Evolutionary conservation across 139 green algal genomes (phyloP).

Genomic region (Tetradesmus obliquus): DNA sequence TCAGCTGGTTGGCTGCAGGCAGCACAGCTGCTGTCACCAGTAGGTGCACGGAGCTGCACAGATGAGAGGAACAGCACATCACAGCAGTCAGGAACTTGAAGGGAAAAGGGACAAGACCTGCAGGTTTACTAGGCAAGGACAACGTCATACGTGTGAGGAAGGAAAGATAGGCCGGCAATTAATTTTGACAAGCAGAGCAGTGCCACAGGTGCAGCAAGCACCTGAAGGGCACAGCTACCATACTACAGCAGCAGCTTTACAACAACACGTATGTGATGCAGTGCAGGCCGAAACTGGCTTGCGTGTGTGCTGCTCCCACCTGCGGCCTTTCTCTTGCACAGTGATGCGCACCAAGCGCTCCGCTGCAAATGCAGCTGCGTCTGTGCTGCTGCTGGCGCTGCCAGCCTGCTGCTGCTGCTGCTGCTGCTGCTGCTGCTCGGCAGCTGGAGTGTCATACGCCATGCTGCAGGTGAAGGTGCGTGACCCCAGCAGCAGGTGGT

Average conservation of each 20-base stretch:
- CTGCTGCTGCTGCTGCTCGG: slow-evolving; percentile 20
- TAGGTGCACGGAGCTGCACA: slow-evolving; percentile 30
- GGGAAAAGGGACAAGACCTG: neutral
- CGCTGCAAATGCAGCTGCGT: no score
- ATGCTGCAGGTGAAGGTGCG: slow-evolving; percentile 25
- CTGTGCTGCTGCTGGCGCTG: neutral
- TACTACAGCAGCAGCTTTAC: no score
- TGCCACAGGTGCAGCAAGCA: neutral
- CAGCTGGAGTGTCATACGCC: neutral
- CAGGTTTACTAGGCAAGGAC: neutral
- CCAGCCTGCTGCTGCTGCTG: neutral
- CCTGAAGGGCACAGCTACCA: neutral
- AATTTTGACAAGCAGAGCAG: neutral
- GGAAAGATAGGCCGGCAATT: no score
- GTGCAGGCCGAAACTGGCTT: neutral
- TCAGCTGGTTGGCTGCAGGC: neutral
- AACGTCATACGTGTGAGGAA: no score
- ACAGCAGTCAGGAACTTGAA: neutral
- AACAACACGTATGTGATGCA: neutral
- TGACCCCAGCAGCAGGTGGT: neutral
- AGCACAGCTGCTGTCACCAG: neutral
- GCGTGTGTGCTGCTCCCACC: neutral
- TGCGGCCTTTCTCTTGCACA: slow-evolving; percentile 25
- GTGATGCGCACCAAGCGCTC: neutral
- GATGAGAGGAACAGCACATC: neutral